Evolutionary conservation across 2,329 filamentous ascomycete genomes (phyloP), one percentile per base, ranked within the genome.

Genomic region (Juglanconis sp.): DNA sequence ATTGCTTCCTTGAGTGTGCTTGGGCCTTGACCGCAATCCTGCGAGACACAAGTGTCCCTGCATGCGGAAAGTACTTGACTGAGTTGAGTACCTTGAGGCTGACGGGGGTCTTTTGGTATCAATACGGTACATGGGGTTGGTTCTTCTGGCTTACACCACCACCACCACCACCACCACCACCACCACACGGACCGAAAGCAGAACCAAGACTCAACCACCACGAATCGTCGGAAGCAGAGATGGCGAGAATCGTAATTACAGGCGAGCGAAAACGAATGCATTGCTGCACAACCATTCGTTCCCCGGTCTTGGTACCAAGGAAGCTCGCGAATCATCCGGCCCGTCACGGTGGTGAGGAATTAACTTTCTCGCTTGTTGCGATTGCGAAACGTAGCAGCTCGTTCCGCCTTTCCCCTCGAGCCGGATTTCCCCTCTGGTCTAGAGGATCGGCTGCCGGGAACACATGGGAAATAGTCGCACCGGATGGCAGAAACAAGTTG

Each of bases 171-270:
- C 5, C 1, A 15, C 32, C 34, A 17, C 49, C 11, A 3, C 17
- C 40, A 46, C 15, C 30, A 44, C 30, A 54, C 48, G 38, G 46
- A 57, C 48, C 38, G 40, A 57, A 44, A 44, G 40, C 40, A 44
- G 40, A 44, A 5, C 5, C 40, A 44, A 44, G 40, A 17, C 10
- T 11, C 50, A 30, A 9, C n/a, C 48, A 35, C 38, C 24, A 32
- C 32, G 34, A 42, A 57, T 32, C 31, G 49, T 30, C 49, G 48
- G 35, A 55, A 51, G 60, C 56, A 59, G 48, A 52, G 10, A 34
- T 51, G 53, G 58, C 48, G 47, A 44, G 47, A 17, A 24, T 8
- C 32, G 7, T 10, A 35, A n/a, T 46, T 44, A 34, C 24, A 49
- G 10, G 24, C 42, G 30, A 31, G 52, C 24, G 38, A 42, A 31